These are phyloP conservation scores for Cutaneotrichosporon sp. DNA, from an alignment of 1,284 basidiomycete genomes.

Conservation along the genomic window DNA sequence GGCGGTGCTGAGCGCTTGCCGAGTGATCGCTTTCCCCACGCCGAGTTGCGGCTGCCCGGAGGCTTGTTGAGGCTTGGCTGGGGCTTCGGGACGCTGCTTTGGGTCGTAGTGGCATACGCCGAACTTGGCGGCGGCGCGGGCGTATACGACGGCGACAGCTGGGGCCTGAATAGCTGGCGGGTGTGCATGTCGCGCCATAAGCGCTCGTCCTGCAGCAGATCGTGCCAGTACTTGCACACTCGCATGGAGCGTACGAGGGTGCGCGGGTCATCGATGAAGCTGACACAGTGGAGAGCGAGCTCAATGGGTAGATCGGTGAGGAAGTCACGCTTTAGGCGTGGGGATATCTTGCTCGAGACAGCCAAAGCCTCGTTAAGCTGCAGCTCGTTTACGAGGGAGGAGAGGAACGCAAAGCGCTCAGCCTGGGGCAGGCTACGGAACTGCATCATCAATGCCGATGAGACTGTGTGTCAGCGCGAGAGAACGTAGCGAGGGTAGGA, in stretches of 20 bases:
- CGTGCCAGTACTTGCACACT: conserved; percentile 76
- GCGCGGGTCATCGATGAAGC: conserved; percentile 76
- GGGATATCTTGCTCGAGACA: conserved; percentile 69
- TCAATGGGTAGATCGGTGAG: conserved; percentile 78
- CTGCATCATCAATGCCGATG: conserved; percentile 20
- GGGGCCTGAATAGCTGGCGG: conserved; percentile 58
- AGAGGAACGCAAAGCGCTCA: conserved; percentile 63
- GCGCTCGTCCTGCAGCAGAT: conserved; percentile 74
- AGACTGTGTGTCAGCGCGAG: neutral
- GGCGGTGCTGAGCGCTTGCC: conserved; percentile 11
- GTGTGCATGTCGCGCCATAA: conserved; percentile 81
- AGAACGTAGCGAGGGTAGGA: too few species aligned
- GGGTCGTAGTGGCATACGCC: conserved; percentile 3
- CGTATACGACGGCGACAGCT: conserved; percentile 3
- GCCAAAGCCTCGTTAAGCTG: conserved; percentile 74
- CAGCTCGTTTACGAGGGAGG: conserved; percentile 64
- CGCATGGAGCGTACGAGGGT: conserved; percentile 70
- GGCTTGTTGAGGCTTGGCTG: neutral
- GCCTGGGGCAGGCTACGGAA: conserved; percentile 33
- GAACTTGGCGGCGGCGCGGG: conserved; percentile 21
- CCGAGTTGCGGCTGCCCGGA: neutral
- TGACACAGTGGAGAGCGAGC: conserved; percentile 74
- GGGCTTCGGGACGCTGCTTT: neutral
- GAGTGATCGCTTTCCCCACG: neutral
- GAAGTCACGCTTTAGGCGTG: conserved; percentile 84